Conservation (phyloP, 1,284 basidiomycete species). For the Ceratobasidium theobromae region DNA sequence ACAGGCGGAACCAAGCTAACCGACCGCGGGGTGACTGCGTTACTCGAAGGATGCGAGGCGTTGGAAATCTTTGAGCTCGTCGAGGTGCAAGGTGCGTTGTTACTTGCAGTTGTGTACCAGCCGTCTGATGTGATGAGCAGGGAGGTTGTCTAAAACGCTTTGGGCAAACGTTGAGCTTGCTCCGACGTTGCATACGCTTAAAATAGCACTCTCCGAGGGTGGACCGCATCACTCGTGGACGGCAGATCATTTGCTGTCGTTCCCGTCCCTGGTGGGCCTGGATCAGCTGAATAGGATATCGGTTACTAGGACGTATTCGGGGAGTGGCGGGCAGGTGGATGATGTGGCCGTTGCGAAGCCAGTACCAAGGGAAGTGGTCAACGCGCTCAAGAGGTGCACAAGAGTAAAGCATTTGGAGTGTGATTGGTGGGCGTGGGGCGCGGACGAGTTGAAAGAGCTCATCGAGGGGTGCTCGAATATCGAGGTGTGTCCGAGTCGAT, state of each 20-base stretch:
- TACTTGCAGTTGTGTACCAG: background rate
- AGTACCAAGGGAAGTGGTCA: conserved; percentile 43
- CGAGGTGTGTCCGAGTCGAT: conserved; percentile 39
- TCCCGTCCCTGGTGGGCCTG: conserved; percentile 42
- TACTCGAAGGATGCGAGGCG: conserved; percentile 44
- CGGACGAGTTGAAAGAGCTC: conserved; percentile 43
- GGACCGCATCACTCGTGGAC: conserved; percentile 48
- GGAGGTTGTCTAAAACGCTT: conserved; percentile 44
- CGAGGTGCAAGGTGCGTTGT: conserved; percentile 45
- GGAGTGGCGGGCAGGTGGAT: conserved; percentile 37
- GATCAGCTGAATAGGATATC: conserved; percentile 40
- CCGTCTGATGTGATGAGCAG: conserved; percentile 35
- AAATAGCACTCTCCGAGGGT: conserved; percentile 42
- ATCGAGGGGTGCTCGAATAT: conserved; percentile 44
- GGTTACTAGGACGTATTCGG: conserved; percentile 38
- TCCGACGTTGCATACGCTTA: conserved; percentile 39
- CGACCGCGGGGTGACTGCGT: conserved; percentile 43
- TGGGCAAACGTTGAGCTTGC: conserved; percentile 45
- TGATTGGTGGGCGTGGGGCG: conserved; percentile 47
- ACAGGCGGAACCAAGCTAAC: conserved; percentile 47
- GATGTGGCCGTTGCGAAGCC: conserved; percentile 41
- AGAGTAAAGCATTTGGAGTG: conserved; percentile 41
- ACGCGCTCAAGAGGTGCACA: conserved; percentile 34
- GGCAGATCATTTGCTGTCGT: conserved; percentile 46
- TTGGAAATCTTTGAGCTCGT: conserved; percentile 44